Evolutionary conservation across 257 asterid species (phyloP), one percentile per base, ranked within the genome.

Genomic region (Catharanthus roseus): DNA sequence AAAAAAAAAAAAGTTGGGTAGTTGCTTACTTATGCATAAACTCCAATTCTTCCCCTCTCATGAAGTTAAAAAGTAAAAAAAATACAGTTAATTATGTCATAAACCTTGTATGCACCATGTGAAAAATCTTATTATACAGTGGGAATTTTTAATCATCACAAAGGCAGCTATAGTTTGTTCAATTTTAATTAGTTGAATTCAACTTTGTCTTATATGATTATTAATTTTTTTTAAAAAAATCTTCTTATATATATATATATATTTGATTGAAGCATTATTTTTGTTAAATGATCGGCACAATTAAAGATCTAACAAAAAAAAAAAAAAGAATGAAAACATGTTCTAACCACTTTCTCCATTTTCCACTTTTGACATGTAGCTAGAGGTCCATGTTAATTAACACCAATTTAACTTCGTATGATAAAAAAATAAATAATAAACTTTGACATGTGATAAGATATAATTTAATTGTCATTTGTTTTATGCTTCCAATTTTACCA

Each of bases 261-360:
- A 41, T 26, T 4, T 21, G 34, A 41, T 26, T 29, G 66, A 45
- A 28, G 49, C 69, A 45, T 31, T 62, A 34, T 2, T 62, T 62
- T 7, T 12, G 28, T 18, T 58, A 29, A 28, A 4, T 19, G 8
- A 56, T 13, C 38, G 15, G 12, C 28, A 55, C 13, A 13, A 51
- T 31, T 50, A 42, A 55, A 70, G 12, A 39, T 4, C 21, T 56
- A 57, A 18, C 13, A 2, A 9, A 0, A 70, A 65, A 29, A 45
- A 71, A 2, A 9, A 0, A 70, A 65, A 29, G 53, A 71, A 68
- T 34, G 26, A 72, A 69, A 65, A 68, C 79, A 80, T 39, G 86
- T 79, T 74, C 74, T 68, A 75, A 77, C 82, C 31, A 73, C 78
- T 21, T n/a, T 24, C 73, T 19, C 69, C 75, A 72, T 69, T 65